Percentiles rank a stretch among this genome's conserved stretches.
Conservation (phyloP, 2,329 filamentous ascomycete genomes). For the Ascocoryne sarcoides region DNA sequence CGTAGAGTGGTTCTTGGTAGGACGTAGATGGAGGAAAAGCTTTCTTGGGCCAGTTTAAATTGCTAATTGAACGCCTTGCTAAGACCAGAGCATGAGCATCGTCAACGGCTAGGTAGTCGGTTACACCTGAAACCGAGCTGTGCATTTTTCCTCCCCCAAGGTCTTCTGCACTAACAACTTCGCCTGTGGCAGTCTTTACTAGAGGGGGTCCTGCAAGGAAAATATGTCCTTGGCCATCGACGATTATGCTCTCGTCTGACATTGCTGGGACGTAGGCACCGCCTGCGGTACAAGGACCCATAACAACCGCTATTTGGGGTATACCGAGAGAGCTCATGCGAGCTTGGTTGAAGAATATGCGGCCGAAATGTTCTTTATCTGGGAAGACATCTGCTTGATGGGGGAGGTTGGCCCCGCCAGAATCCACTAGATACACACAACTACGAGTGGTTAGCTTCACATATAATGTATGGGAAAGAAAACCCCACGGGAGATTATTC, state of each 20-base stretch:
- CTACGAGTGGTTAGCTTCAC: constrained; percentile 28
- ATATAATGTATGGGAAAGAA: neutral
- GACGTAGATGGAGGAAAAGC: constrained; percentile 31
- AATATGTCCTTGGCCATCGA: constrained; percentile 91
- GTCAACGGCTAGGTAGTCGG: constrained; percentile 89
- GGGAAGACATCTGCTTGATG: constrained; percentile 96
- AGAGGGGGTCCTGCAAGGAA: constrained; percentile 91
- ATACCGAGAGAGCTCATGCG: constrained; percentile 84
- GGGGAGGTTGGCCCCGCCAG: constrained; percentile 87
- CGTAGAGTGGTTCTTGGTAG: constrained; percentile 73
- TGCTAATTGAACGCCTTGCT: constrained; percentile 72
- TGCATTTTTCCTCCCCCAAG: constrained; percentile 86
- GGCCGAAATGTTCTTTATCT: constrained; percentile 84
- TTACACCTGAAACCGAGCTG: constrained; percentile 83
- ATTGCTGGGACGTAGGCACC: constrained; percentile 95
- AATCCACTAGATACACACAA: constrained; percentile 95
- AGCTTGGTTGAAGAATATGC: constrained; percentile 97
- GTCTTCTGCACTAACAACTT: constrained; percentile 83
- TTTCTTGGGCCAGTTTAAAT: constrained; percentile 75
- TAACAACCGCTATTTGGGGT: constrained; percentile 88
- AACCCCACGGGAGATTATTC: constrained; percentile 60
- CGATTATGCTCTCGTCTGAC: constrained; percentile 96
- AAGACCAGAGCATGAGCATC: constrained; percentile 87
- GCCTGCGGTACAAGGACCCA: constrained; percentile 94
- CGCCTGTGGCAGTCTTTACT: constrained; percentile 92